Evolutionary conservation across 2,329 filamentous ascomycete genomes (phyloP).

Genomic region (Neofusicoccum umdonicola): DNA sequence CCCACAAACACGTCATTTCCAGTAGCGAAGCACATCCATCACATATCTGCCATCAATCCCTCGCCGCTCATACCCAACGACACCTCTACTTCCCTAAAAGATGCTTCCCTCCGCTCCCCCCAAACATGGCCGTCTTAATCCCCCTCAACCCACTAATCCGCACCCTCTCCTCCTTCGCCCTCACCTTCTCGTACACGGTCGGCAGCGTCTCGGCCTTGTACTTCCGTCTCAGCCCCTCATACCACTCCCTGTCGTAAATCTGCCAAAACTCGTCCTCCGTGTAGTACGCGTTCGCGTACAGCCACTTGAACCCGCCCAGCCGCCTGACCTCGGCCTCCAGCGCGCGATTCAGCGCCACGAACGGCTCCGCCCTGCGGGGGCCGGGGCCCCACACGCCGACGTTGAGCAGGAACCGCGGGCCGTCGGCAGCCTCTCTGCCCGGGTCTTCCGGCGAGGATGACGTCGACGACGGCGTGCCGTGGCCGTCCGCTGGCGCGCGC

Average conservation of each 20-base stretch:
- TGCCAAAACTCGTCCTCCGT: constrained; percentile 68
- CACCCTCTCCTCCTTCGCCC: constrained; percentile 12
- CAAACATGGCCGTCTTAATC: not conserved
- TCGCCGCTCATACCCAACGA: no score
- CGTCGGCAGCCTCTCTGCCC: not conserved
- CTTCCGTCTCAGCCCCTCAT: constrained; percentile 61
- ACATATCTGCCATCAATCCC: no score
- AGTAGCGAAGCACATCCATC: not conserved
- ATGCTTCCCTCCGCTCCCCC: not conserved
- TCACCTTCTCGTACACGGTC: constrained; percentile 9
- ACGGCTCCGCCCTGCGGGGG: constrained; percentile 54
- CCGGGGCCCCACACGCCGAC: constrained; percentile 78
- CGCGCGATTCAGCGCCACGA: constrained; percentile 66
- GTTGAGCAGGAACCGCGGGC: constrained; percentile 40
- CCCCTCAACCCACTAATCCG: constrained; percentile 5
- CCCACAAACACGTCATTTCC: not conserved
- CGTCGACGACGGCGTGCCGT: not conserved
- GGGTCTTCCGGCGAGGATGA: constrained; percentile 19
- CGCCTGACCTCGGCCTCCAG: constrained; percentile 68
- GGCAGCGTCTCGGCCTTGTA: constrained; percentile 52
- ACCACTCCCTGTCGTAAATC: constrained; percentile 60
- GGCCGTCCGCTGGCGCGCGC: not conserved
- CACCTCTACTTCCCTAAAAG: not conserved
- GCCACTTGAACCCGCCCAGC: constrained; percentile 78
- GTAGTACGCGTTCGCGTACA: constrained; percentile 86